Base-by-base conservation (phyloP, 345 rosid species). In the Ceriops decandra region DNA sequence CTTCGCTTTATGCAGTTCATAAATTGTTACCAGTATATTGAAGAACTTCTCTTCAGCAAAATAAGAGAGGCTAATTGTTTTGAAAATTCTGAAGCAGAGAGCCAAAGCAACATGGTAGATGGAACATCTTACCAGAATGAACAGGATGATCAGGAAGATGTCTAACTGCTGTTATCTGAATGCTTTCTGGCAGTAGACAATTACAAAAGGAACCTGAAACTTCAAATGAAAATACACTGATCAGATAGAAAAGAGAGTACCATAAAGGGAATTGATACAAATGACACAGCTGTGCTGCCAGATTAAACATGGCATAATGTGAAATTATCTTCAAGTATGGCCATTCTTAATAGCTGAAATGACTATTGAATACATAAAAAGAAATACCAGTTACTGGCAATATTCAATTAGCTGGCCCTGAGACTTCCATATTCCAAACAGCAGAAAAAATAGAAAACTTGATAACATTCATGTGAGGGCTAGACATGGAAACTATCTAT, bases 161-260 rank as follows among this genome's bases (percentile, higher is more conserved):
- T 72, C 82, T 71, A 80, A 89, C 96, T 30, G 96, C 87, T 51
- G 86, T 79, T 53, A 87, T 83, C 81, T 88, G 97, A 76, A 95
- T 83, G 79, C 86, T 91, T 75, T 90, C 91, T 30, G 97, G 97
- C 69, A 95, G 83, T 69, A 95, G 83, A 75, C 97, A 95, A 80
- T 86, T 90, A 77, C 97, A 95, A 79, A 88, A 91, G 42, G 96
- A 86, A 82, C 97, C 99, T 95, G 85, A 82, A 85, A 84, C 79
- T 60, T 75, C 36, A 72, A 79, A 74, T n/a, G 62, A 21, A 27
- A 57, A 30, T 54, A 20, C 26, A 28, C 22, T 9, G 32, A 61
- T 79, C 46, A 82, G 80, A 60, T 22, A 30, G 59, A 20, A 27
- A 28, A 49, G 70, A 56, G 57, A 5, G 33, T 42, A 67, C 53